Base-by-base conservation (phyloP, 495 filamentous ascomycete genomes). In the Aspergillus homomorphus region DNA sequence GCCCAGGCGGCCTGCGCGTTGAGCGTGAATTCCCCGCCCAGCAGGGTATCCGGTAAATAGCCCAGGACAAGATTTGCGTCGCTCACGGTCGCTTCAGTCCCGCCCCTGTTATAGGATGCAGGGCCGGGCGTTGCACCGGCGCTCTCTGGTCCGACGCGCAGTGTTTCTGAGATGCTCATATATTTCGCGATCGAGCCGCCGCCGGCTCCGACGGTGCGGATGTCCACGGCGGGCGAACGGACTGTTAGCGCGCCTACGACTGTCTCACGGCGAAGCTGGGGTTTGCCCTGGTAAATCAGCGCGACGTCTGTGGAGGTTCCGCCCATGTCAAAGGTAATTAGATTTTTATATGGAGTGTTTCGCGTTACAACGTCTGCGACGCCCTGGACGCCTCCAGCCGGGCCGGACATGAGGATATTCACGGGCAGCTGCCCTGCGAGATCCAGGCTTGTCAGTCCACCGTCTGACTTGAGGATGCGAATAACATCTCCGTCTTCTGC, bases 261-360 rank as follows among this genome's bases (percentile, higher is more conserved):
- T 0, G 78, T 82, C 54, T 80, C 77, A 6, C 78, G 71, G 42
- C 78, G 74, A 8, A 81, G 60, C 10, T 69, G 75, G n/a, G 74
- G 77, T 50, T 74, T 68, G 3, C 74, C 74, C 15, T 78, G 64
- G 15, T 78, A 72, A 21, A 81, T 77, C 5, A 80, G 60, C 0
- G 79, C 77, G 51, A 74, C 73, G 49, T 82, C 79, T 0, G 78
- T 82, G 0, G 74, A 78, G 0, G 79, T 82, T 5, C 78, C 79
- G 10, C 79, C 78, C 77, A 82, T 80, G 50, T 82, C 79, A 12
- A 82, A 42, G 0, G 79, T 81, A 22, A 80, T 80, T 0, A 81
- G 56, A 26, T 81, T 79, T 62, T 79, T 80, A 53, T 77, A 78
- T 6, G 69, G 66, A 0, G 79, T 80, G 30, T 70, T 70, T 3